Percentiles rank a stretch among this genome's conserved stretches.
phyloP scores from a whole-genome alignment of 495 filamentous ascomycete species.

The Penicillium psychrofluorescens region DNA sequence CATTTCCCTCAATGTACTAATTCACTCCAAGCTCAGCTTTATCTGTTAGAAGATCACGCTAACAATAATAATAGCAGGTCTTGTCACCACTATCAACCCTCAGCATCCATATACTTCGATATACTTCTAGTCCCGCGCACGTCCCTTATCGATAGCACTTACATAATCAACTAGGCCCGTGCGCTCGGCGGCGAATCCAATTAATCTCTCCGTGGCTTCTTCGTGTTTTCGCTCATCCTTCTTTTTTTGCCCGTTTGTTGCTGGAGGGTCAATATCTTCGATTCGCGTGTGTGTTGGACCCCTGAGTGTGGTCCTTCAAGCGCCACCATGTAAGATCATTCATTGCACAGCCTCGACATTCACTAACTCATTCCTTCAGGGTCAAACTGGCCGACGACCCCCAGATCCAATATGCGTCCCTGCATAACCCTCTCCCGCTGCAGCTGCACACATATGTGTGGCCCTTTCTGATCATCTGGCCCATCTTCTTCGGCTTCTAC shows the following conservation, averaged over 20 bases:
- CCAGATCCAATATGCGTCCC: conserved; percentile 79
- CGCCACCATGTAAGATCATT: conserved; percentile 29
- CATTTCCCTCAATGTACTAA: too few species aligned
- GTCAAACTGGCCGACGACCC: conserved; percentile 80
- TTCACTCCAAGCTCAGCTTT: too few species aligned
- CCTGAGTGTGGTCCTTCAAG: conserved; percentile 29
- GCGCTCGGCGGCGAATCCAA: conserved; percentile 26
- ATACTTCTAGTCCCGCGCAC: too few species aligned
- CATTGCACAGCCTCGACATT: conserved; percentile 7
- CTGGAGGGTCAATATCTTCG: conserved; percentile 25
- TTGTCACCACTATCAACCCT: too few species aligned
- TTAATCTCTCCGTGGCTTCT: conserved; percentile 40
- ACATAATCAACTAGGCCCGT: conserved; percentile 18
- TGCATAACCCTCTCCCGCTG: conserved; percentile 80
- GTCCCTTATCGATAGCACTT: background rate
- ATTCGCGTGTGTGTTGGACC: conserved; percentile 8
- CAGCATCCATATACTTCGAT: too few species aligned
- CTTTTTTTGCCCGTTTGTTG: conserved; percentile 9
- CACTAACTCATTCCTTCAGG: conserved; percentile 31
- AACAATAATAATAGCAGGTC: too few species aligned
- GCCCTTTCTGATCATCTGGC: conserved; percentile 89
- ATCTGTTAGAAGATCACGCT: too few species aligned
- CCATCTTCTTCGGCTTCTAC: conserved; percentile 79
- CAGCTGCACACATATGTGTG: conserved; percentile 81
- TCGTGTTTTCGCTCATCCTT: conserved; percentile 11